These are phyloP conservation scores for Melaleuca quinquenervia DNA, from an alignment of 345 rosid species.

Conservation along the genomic window DNA sequence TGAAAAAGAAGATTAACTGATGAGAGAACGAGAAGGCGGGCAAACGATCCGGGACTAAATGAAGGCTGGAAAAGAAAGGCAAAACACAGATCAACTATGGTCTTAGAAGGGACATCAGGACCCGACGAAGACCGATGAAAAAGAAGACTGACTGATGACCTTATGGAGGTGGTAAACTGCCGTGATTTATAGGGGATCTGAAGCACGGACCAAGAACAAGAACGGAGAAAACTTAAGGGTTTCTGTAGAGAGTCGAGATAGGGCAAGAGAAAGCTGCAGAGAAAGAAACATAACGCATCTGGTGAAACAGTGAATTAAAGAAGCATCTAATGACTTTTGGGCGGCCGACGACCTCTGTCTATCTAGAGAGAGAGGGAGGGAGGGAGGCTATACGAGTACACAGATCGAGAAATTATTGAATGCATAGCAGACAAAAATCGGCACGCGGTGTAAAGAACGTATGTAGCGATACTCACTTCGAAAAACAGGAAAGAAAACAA, in stretches of 20 bases:
- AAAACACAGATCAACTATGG: neutral
- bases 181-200: neutral
- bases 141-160: neutral
- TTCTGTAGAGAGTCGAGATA: neutral
- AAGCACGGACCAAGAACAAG: neutral
- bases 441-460: neutral
- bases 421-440: neutral
- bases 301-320: neutral
- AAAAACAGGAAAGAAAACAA: neutral
- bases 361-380: neutral
- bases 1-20: neutral
- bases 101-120: neutral
- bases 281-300: neutral
- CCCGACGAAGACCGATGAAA: neutral
- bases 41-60: neutral
- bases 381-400: neutral
- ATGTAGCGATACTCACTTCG: no score
- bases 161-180: neutral
- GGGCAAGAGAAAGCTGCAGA: neutral
- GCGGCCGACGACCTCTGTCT: neutral
- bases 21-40: neutral
- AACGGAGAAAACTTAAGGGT: neutral
- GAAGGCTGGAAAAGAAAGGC: neutral
- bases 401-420: neutral
- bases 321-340: neutral